Evolutionary conservation across 192 early-diverging fungal species (phyloP), one percentile per base, ranked within the genome.

Genomic region (Coemansia furcata): DNA sequence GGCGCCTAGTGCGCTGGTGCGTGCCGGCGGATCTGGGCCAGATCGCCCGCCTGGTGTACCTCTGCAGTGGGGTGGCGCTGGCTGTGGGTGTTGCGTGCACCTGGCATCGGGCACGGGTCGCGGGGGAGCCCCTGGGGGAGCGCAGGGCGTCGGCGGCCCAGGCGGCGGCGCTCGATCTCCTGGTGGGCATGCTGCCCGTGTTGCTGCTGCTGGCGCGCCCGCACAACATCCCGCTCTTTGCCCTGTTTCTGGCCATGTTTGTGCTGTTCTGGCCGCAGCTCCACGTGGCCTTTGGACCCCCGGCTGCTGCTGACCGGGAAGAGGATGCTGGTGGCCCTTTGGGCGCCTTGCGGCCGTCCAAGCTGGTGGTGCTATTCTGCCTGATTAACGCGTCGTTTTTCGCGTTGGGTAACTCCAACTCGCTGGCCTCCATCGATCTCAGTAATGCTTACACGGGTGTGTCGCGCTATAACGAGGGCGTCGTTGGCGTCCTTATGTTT

Each of bases 381-480:
- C 76, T 88, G 10, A 38, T 74, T 8, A 57, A 83, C 23, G 73
- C 82, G 2, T 86, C 90, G 17, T 93, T 93, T 43, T 93, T 88
- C 60, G 50, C 82, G 6, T 82, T 88, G 32, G 91, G 90, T 19
- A 90, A 91, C 73, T 89, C 89, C 1, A 93, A 93, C 67, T 89
- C 90, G 5, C 87, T 93, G 21, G 88, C 91, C 1, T 89, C 90
- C 10, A 77, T 91, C n/a, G 91, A 93, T 52, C 76, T 93, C 21
- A 88, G 90, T 64, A 89, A 89, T 57, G 86, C 90, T 3, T 93
- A 93, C 63, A 85, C 87, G 4, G 91, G 91, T 4, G 86, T 93
- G 33, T 80, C 86, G 43, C 79, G 78, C 6, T 93, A 91, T 76
- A 80, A 85, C 68, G 82, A 87, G 32, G 58, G 40, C 2, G 39